Evolutionary conservation across 352 stramenopile species (phyloP), one percentile per base, ranked within the genome.

Genomic region (Pythium dissimile): DNA sequence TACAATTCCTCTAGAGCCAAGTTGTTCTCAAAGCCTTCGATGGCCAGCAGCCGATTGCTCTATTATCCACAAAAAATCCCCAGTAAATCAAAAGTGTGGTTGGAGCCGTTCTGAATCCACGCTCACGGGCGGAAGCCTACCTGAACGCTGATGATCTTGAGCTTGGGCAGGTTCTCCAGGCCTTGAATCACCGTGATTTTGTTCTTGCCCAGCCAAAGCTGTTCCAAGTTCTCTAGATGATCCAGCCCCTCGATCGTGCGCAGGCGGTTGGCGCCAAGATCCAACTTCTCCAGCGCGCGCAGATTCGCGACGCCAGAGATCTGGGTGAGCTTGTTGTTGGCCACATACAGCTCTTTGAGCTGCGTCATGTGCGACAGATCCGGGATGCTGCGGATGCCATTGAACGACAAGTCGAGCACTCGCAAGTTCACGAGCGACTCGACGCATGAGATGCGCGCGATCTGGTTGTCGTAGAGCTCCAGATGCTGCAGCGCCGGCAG

Each of bases 391-490:
- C 94, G 86, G 76, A 99, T 98, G 34, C 92, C 78, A 72, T 99
- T 99, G 77, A 98, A 99, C 61, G 92, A 98, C 54, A 99, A 74
- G 59, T 99, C 96, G 15, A 99, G 65, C 24, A 97, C 83, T n/a
- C 76, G 73, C 16, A 94, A 59, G 32, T 86, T 77, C 47, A 74
- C 57, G 18, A 94, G 75, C 35, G 66, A 47, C 15, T 90, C 62
- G 31, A 96, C 52, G 16, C 69, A 70, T 16, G 73, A 52, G 43
- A 99, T 81, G 15, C 75, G 72, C 67, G 96, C 77, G 59, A 99
- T 94, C 65, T 97, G 80, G 79, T 99, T 99, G 69, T 99, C 96
- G 81, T 99, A 99, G 18, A 99, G 75, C 75, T 99, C 97, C 24
- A 99, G 72, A 20, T 98, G 81, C 68, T 93, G 63, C 49, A 99